Conservation (phyloP, 2,329 filamentous ascomycete species). For the Phyllosticta citriasiana region DNA sequence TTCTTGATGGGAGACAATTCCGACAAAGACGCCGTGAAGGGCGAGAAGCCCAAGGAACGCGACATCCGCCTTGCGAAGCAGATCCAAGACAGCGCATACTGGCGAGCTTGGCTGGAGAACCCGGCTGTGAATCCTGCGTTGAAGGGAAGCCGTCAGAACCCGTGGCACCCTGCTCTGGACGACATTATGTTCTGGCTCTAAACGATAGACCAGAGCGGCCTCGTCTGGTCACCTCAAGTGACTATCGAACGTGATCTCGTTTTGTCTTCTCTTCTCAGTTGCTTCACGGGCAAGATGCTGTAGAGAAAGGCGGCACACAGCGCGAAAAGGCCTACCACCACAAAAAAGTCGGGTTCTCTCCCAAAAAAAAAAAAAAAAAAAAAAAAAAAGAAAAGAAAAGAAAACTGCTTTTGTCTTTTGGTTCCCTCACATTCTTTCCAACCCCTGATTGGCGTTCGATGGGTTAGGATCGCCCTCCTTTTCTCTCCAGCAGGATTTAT, state of each 20-base stretch:
- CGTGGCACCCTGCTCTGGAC: constrained; percentile 18
- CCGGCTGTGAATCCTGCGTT: background rate
- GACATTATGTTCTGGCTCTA: constrained; percentile 20
- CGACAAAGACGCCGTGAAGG: background rate
- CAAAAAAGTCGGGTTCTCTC: no score
- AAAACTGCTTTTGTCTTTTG: no score
- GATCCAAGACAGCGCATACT: background rate
- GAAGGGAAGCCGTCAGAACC: constrained; percentile 7
- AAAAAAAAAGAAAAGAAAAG: no score
- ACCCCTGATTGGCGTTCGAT: background rate
- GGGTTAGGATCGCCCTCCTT: no score
- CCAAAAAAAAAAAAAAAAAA: no score
- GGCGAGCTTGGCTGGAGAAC: background rate
- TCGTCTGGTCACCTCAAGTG: background rate
- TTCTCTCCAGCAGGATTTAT: background rate
- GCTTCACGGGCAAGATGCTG: no score
- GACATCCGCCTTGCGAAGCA: background rate
- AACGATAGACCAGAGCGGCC: background rate
- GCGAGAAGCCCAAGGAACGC: background rate
- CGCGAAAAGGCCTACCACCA: no score
- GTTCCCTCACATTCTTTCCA: background rate
- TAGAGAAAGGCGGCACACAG: no score
- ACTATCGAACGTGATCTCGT: no score
- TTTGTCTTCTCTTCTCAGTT: no score
- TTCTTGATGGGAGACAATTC: constrained; percentile 4